Evolutionary conservation across 1,284 basidiomycete genomes (phyloP).

Genomic region (Apiotrichum brassicae): DNA sequence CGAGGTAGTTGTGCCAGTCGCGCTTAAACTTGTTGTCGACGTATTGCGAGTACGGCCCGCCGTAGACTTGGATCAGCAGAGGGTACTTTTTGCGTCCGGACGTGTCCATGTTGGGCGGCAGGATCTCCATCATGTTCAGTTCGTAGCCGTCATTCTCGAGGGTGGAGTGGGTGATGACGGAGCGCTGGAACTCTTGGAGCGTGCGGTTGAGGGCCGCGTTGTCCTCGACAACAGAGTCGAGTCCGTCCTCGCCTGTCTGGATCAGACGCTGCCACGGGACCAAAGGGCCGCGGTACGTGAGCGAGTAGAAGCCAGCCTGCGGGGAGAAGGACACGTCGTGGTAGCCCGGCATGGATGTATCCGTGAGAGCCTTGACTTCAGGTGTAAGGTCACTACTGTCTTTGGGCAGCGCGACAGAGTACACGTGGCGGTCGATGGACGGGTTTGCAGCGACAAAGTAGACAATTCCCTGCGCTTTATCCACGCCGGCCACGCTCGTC

Average conservation of each 20-base stretch:
- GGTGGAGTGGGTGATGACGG: conserved; percentile 63
- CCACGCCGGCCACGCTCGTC: conserved; percentile 65
- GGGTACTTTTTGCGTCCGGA: conserved; percentile 89
- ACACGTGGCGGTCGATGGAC: conserved; percentile 75
- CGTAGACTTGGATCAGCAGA: conserved; percentile 85
- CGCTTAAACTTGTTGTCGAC: conserved; percentile 62
- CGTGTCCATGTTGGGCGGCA: conserved; percentile 85
- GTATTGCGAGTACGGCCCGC: conserved; percentile 77
- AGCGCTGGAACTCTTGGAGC: conserved; percentile 62
- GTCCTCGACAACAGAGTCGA: conserved; percentile 55
- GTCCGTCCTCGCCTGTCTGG: conserved; percentile 54
- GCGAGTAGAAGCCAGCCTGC: conserved; percentile 71
- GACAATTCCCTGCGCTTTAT: conserved; percentile 60
- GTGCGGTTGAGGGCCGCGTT: conserved; percentile 69
- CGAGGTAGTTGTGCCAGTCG: conserved; percentile 84
- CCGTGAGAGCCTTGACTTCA: conserved; percentile 57
- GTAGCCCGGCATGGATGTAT: conserved; percentile 57
- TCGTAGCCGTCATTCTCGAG: conserved; percentile 74
- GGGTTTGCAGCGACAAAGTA: conserved; percentile 85
- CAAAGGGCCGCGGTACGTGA: conserved; percentile 72
- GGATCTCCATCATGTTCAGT: conserved; percentile 79
- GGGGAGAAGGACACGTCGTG: conserved; percentile 73
- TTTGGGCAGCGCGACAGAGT: conserved; percentile 61
- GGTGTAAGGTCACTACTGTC: conserved; percentile 23
- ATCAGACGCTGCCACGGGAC: conserved; percentile 82